These are phyloP conservation scores for Cryphonectria radicalis DNA, from an alignment of 2,329 filamentous ascomycete genomes.

Conservation along the genomic window DNA sequence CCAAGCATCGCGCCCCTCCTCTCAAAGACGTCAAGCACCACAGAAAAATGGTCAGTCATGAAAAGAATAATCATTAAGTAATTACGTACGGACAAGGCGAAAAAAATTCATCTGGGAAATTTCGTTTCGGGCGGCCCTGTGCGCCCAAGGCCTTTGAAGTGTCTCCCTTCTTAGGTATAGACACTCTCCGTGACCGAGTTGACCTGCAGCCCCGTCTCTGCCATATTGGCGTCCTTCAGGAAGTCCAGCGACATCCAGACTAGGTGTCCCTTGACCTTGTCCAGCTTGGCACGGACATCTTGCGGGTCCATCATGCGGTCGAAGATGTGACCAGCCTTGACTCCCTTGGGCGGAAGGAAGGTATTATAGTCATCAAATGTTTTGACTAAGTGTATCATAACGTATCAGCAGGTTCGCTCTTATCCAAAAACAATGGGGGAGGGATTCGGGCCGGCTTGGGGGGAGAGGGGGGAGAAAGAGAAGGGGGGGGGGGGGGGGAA, in stretches of 20 bases:
- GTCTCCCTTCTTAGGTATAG: slow-evolving; percentile 62
- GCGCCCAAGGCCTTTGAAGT: background rate
- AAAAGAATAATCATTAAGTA: slow-evolving; percentile 14
- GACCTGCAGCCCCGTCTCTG: slow-evolving; percentile 83
- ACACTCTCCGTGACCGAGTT: slow-evolving; percentile 88
- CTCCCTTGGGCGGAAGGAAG: slow-evolving; percentile 71
- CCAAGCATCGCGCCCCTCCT: background rate
- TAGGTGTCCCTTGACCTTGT: slow-evolving; percentile 82
- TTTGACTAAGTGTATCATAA: slow-evolving; percentile 61
- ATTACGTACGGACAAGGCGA: background rate
- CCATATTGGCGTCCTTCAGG: slow-evolving; percentile 82
- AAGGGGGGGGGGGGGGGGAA: no score
- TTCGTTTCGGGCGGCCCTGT: background rate
- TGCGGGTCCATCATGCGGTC: slow-evolving; percentile 75
- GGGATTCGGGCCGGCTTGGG: no score
- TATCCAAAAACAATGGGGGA: background rate
- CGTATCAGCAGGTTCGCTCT: background rate
- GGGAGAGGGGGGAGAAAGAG: background rate
- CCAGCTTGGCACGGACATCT: slow-evolving; percentile 75
- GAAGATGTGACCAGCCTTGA: slow-evolving; percentile 85
- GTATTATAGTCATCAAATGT: slow-evolving; percentile 88
- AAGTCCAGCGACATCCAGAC: slow-evolving; percentile 97
- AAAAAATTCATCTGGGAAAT: background rate
- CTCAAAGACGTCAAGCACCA: background rate
- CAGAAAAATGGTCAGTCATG: background rate